Base-by-base conservation (phyloP, 768 basidiomycete species). In the Lentinula lateritia region DNA sequence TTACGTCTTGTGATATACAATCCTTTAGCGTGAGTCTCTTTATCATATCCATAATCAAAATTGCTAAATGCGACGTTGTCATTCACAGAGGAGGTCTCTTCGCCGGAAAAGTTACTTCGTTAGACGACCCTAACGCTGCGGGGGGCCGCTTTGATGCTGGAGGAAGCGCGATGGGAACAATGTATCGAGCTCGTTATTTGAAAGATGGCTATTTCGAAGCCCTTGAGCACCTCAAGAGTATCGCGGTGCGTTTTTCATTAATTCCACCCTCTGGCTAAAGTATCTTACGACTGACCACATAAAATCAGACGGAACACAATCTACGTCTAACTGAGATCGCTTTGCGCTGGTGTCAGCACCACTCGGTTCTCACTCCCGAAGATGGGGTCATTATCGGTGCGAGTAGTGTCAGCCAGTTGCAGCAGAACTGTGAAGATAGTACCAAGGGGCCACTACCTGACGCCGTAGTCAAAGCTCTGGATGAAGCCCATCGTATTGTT, bases 381-480 rank as follows among this genome's bases (percentile, higher is more conserved):
- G 82, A 83, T 60, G 83, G 80, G 2, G 68, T 83, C 12, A 80
- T 83, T 57, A 65, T 83, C 5, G 83, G 81, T 2, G 80, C 81
- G 5, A 78, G 76, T 65, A 79, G 76, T n/a, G 72, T 69, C 5
- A 70, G 65, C 2, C 82, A 83, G 64, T 62, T 83, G 54, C 68
- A 78, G 63, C 71, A 75, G 62, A 82, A 83, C 61, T 73, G 77
- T 52, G 68, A 71, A 52, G 77, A 81, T 61, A 75, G 74, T 52
- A 81, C 76, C 65, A 82, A 83, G 68, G 83, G 84, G 0, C 82
- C 83, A 0, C 73, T 86, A 36, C 81, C 83, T 3, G 75, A 82
- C 42, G 82, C 79, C 34, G 75, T 87, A 1, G 71, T 85, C 6
- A 68, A 76, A 50, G 79, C 78, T 16, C 69, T 85, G 9, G 80